Percentiles rank a stretch among this genome's conserved stretches.
Conservation (phyloP, 1,284 basidiomycete genomes). For the Mycosarcoma maydis region DNA sequence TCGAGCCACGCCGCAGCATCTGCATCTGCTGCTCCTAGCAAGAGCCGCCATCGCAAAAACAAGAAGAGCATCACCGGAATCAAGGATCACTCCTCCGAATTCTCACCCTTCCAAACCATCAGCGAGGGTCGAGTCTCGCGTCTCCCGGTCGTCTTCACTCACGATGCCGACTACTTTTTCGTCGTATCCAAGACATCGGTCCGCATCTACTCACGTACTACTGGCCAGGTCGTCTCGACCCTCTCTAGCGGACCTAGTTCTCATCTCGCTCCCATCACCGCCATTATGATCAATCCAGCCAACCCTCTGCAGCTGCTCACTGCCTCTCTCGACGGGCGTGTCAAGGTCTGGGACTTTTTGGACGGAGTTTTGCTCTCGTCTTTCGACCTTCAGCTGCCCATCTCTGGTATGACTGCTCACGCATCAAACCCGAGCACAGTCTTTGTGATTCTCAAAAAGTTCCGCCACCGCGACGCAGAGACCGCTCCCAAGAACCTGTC, state of each 20-base stretch:
- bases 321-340: slow-evolving; percentile 80
- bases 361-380: slow-evolving; percentile 80
- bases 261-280: slow-evolving; percentile 70
- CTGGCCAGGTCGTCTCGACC: slow-evolving; percentile 60
- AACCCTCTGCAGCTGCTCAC: slow-evolving; percentile 91
- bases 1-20: slow-evolving; percentile 13
- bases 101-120: slow-evolving; percentile 40
- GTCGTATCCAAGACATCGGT: slow-evolving; percentile 55
- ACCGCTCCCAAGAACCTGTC: slow-evolving; percentile 24
- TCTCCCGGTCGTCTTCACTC: slow-evolving; percentile 44
- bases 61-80: slow-evolving; percentile 16
- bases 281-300: slow-evolving; percentile 80
- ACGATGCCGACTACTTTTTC: slow-evolving; percentile 60
- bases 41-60: slow-evolving; percentile 19
- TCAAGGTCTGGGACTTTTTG: slow-evolving; percentile 93
- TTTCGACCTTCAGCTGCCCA: slow-evolving; percentile 72
- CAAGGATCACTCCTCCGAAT: slow-evolving; percentile 25
- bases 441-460: slow-evolving; percentile 75
- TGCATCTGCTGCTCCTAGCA: slow-evolving; percentile 2
- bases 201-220: slow-evolving; percentile 57
- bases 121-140: slow-evolving; percentile 41
- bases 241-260: slow-evolving; percentile 50
- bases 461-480: slow-evolving; percentile 57
- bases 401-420: slow-evolving; percentile 78
- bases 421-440: slow-evolving; percentile 75